These are phyloP conservation scores for Hansenula lynferdii DNA, from an alignment of 1,139 yeast species.

Conservation along the genomic window DNA sequence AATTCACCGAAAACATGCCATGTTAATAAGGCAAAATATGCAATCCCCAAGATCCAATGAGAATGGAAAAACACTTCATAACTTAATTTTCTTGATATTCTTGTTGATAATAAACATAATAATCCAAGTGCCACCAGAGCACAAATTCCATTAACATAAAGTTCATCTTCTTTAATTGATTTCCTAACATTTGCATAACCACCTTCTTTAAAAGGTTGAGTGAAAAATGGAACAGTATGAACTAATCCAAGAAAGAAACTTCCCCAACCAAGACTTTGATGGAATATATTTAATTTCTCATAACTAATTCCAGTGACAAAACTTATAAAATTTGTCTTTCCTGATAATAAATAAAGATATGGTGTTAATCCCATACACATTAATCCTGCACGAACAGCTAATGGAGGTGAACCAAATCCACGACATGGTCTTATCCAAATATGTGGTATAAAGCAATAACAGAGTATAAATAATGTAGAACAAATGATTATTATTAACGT, in stretches of 20 bases:
- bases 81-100: slow-evolving; percentile 35
- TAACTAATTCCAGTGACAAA: slow-evolving; percentile 51
- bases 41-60: slow-evolving; percentile 59
- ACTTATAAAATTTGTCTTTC: slow-evolving; percentile 48
- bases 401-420: slow-evolving; percentile 65
- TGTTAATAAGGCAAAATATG: slow-evolving; percentile 45
- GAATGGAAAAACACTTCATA: slow-evolving; percentile 52
- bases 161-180: slow-evolving; percentile 4
- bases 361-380: slow-evolving; percentile 52
- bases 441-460: slow-evolving; percentile 45
- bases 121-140: slow-evolving; percentile 43
- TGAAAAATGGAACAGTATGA: slow-evolving; percentile 51
- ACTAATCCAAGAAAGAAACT: slow-evolving; percentile 45
- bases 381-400: slow-evolving; percentile 49
- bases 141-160: slow-evolving; percentile 31
- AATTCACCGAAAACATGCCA: slow-evolving; percentile 43
- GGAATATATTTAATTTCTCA: slow-evolving; percentile 48
- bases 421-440: slow-evolving; percentile 51
- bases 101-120: slow-evolving; percentile 43
- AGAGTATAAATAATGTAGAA: slow-evolving; percentile 40
- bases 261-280: slow-evolving; percentile 38
- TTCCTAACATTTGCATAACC: slow-evolving; percentile 28
- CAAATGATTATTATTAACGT: slow-evolving; percentile 35
- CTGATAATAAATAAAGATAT: slow-evolving; percentile 45
- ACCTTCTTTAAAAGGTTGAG: slow-evolving; percentile 46